Percentiles rank a stretch among this genome's conserved stretches.
Conservation (phyloP, 495 filamentous ascomycete genomes). For the Zalerion maritima region DNA sequence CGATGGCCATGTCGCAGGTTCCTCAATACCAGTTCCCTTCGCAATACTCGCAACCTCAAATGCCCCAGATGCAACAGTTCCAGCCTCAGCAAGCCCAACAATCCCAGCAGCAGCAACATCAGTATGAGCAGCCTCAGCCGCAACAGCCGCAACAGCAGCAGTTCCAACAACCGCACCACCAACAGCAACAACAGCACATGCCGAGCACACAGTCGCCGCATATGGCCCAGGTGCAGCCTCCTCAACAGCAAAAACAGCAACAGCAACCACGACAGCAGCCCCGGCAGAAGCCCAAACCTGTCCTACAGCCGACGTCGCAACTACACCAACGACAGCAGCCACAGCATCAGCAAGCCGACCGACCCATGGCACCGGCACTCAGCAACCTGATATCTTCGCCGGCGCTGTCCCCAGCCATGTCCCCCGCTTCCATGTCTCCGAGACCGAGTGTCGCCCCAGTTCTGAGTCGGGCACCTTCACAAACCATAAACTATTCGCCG, state of each 20-base stretch:
- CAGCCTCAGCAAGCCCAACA: constrained; percentile 5
- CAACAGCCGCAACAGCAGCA: constrained; percentile 9
- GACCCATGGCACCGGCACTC: no score
- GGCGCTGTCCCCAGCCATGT: no score
- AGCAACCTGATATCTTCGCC: no score
- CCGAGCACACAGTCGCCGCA: constrained; percentile 8
- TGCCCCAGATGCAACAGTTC: constrained; percentile 4
- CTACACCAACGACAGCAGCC: constrained; percentile 8
- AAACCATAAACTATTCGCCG: no score
- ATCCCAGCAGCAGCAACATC: neutral
- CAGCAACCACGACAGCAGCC: constrained; percentile 11
- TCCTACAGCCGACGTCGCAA: no score
- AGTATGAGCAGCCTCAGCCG: constrained; percentile 8
- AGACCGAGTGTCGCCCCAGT: no score
- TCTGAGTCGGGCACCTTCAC: no score
- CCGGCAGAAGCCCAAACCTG: constrained; percentile 10
- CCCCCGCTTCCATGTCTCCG: no score
- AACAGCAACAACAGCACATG: constrained; percentile 10
- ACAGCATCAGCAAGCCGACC: constrained; percentile 1
- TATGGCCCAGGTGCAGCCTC: constrained; percentile 2
- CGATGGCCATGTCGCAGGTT: constrained; percentile 7
- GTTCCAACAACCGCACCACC: constrained; percentile 6
- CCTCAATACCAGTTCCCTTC: constrained; percentile 14
- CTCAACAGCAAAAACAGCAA: constrained; percentile 8
- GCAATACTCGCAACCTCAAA: constrained; percentile 5